Evolutionary conservation across 108 stramenopile species (phyloP).

Genomic region (Nannochloropsis granulata): DNA sequence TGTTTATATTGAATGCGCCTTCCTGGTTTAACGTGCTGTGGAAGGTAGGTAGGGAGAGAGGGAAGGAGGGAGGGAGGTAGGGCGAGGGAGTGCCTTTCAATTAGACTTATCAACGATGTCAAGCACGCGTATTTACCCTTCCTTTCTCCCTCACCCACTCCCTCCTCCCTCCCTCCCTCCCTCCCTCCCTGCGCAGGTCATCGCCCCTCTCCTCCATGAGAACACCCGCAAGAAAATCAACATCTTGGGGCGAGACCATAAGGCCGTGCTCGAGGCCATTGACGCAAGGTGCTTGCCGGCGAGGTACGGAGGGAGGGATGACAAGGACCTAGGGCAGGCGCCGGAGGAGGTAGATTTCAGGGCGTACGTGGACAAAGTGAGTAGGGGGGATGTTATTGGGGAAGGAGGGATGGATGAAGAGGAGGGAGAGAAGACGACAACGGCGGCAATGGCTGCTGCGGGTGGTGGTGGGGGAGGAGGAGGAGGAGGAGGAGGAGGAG

Average conservation of each 20-base stretch:
- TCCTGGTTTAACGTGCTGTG: slow-evolving; percentile 37
- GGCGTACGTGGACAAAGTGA: slow-evolving; percentile 2
- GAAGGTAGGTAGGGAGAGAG: slow-evolving; percentile 31
- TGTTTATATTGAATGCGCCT: slow-evolving; percentile 34
- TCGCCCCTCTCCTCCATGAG: slow-evolving; percentile 22
- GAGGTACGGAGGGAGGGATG: slow-evolving; percentile 12
- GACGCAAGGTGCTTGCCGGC: slow-evolving; percentile 8
- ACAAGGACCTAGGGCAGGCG: slow-evolving; percentile 6
- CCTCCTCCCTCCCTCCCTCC: too few relatives aligned
- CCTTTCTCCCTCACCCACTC: background rate
- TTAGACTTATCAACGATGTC: background rate
- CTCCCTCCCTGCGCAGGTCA: too few relatives aligned
- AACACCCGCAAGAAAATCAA: slow-evolving; percentile 17
- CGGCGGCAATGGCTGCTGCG: background rate
- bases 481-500: background rate
- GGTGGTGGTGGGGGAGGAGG: background rate
- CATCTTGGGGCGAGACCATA: slow-evolving; percentile 4
- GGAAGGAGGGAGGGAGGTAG: too few relatives aligned
- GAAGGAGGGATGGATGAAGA: background rate
- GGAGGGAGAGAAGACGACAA: background rate
- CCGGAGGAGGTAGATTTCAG: slow-evolving; percentile 10
- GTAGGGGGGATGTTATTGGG: background rate
- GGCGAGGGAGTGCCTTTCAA: background rate
- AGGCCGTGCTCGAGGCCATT: slow-evolving; percentile 13
- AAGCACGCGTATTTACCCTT: background rate